Conservation (phyloP, 129 eudicot genomes). For the Cynara cardunculus region DNA sequence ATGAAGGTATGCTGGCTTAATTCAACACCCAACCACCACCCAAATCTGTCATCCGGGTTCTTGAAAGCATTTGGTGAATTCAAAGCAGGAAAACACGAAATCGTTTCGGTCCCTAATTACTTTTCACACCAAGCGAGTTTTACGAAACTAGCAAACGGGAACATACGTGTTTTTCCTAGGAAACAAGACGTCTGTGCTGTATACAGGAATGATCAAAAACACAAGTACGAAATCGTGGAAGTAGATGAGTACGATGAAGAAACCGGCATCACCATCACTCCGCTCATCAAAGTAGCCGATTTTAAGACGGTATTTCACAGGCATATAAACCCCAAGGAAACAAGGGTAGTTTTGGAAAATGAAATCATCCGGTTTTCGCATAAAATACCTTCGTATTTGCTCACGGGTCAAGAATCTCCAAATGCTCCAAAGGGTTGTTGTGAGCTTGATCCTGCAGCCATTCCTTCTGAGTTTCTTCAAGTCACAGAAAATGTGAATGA, state of each 20-base stretch:
- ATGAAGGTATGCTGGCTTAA: constrained; percentile 62
- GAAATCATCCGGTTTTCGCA: constrained; percentile 65
- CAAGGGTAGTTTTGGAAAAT: constrained; percentile 47
- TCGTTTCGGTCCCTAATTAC: constrained; percentile 31
- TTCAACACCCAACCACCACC: constrained; percentile 27
- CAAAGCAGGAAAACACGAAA: constrained; percentile 46
- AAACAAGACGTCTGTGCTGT: constrained; percentile 79
- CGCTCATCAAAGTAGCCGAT: constrained; percentile 77
- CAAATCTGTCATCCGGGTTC: constrained; percentile 30
- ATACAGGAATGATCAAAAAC: constrained; percentile 43
- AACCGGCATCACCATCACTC: constrained; percentile 48
- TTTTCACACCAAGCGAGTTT: constrained; percentile 71
- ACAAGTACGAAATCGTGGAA: constrained; percentile 60
- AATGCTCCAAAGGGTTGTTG: constrained; percentile 59
- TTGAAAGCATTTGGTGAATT: constrained; percentile 65
- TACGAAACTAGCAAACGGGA: constrained; percentile 42
- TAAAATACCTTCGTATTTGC: constrained; percentile 55
- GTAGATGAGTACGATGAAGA: constrained; percentile 53
- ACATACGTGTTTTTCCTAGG: constrained; percentile 49
- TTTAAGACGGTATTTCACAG: constrained; percentile 60
- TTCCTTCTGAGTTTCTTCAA: constrained; percentile 62
- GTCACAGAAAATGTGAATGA: constrained; percentile 20
- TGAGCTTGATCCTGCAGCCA: constrained; percentile 88
- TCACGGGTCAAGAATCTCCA: constrained; percentile 54
- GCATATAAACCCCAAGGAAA: constrained; percentile 42